Base-by-base conservation (phyloP, 2,329 filamentous ascomycete species). In the Trichoderma gracile region DNA sequence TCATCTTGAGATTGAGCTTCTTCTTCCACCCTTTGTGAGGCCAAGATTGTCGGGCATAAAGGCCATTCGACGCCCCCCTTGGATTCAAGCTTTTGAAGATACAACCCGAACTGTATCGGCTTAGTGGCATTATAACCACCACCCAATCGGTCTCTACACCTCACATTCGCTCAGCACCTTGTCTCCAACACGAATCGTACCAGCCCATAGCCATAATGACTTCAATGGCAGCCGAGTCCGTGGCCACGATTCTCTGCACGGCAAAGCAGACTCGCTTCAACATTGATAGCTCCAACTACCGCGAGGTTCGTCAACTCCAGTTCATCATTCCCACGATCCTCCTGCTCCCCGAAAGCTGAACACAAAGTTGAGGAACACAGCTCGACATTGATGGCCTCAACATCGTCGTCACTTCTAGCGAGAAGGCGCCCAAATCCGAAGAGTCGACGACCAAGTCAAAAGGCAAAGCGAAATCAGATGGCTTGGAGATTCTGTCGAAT, bases 341-440 rank as follows among this genome's bases (percentile, higher is more conserved):
- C 4, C 3, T 12, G 15, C n/a, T 63, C 33, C 33, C 14, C 33
- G 14, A 14, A 5, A 3, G 33, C 33, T 38, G 10, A 38, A 5
- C 10, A 38, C 3, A 14, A 3, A 15, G 19, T 17, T 7, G 8
- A 23, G 52, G 38, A 23, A 33, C 38, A 12, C 47, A 89, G 87
- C 80, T 91, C 59, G 87, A 90, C 66, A 83, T 93, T 47, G 89
- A 91, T 67, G 89, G 89, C 53, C 80, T 94, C n/a, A 86, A 81
- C 64, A 89, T 93, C 66, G 84, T 85, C 1, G 84, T 93, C 52
- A 80, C 80, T 0, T 81, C 84, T 1, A 66, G 68, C n/a, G 77
- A 72, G 23, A 75, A 74, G 60, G 49, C 21, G 19, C 46, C 56
- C 12, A 65, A 65, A 42, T 23, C 64, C 12, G 64, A 43, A 42